Conservation (phyloP, 2,329 filamentous ascomycete species). For the Cytospora schulzeri region DNA sequence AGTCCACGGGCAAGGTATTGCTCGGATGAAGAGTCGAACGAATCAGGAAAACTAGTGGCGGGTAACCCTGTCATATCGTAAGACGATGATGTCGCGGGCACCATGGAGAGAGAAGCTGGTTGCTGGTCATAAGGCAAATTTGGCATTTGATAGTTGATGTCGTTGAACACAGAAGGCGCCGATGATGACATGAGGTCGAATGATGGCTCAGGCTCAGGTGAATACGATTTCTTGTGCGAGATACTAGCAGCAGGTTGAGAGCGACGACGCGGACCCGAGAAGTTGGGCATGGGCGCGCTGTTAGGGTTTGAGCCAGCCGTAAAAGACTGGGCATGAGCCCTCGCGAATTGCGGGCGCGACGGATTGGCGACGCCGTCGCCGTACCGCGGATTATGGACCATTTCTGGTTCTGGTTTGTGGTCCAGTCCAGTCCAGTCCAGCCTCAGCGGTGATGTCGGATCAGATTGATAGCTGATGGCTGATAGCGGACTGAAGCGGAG, state of each 20-base stretch:
- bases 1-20: constrained; percentile 18
- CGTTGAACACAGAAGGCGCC: constrained; percentile 24
- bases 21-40: constrained; percentile 21
- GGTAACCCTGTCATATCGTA: constrained; percentile 12
- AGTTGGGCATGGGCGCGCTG: constrained; percentile 27
- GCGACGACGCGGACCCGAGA: constrained; percentile 24
- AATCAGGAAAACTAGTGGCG: constrained; percentile 17
- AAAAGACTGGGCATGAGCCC: constrained; percentile 26
- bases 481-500: constrained; percentile 20
- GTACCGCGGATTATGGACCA: constrained; percentile 24
- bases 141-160: constrained; percentile 24
- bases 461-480: constrained; percentile 13
- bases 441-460: constrained; percentile 8
- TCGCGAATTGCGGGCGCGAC: constrained; percentile 23
- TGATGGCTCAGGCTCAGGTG: constrained; percentile 24
- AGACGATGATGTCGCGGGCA: constrained; percentile 11
- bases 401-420: constrained; percentile 12
- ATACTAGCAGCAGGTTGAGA: constrained; percentile 23
- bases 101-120: constrained; percentile 18
- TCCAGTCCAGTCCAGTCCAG: no score
- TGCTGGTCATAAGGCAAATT: constrained; percentile 24
- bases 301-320: constrained; percentile 28
- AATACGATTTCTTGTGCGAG: constrained; percentile 24
- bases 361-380: constrained; percentile 28
- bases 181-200: constrained; percentile 29